These are phyloP conservation scores for Neurospora sp. DNA, from an alignment of 495 filamentous ascomycete genomes.

Conservation along the genomic window DNA sequence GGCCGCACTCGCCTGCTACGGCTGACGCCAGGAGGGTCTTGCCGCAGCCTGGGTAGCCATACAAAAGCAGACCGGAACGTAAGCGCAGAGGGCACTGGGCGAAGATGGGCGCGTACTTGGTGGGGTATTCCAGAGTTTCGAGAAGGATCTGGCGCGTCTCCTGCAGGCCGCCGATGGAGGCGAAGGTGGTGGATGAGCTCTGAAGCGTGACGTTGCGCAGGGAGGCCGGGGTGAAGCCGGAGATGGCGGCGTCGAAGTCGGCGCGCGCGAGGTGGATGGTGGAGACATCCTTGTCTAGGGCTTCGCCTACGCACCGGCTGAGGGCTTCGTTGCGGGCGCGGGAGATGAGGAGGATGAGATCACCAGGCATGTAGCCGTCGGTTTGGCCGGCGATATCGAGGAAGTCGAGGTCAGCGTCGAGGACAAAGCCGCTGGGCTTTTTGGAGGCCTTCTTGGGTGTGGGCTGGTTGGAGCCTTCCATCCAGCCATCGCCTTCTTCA, in stretches of 20 bases:
- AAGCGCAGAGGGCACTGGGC: slow-evolving; percentile 87
- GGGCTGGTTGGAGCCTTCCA: slow-evolving; percentile 45
- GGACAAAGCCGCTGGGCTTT: slow-evolving; percentile 50
- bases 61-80: slow-evolving; percentile 82
- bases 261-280: slow-evolving; percentile 49
- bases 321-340: slow-evolving; percentile 86
- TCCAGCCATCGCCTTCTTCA: slow-evolving; percentile 54
- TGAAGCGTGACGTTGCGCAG: slow-evolving; percentile 90
- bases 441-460: slow-evolving; percentile 5
- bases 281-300: slow-evolving; percentile 13
- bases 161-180: slow-evolving; percentile 79
- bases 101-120: slow-evolving; percentile 96
- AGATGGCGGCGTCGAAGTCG: slow-evolving; percentile 75
- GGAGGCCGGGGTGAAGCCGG: slow-evolving; percentile 89
- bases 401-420: slow-evolving; percentile 73
- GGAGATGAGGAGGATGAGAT: slow-evolving; percentile 74
- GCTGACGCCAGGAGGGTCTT: slow-evolving; percentile 91
- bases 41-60: slow-evolving; percentile 91
- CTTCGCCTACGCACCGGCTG: slow-evolving; percentile 55
- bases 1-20: slow-evolving; percentile 87
- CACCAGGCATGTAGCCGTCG: slow-evolving; percentile 95
- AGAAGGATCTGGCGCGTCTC: slow-evolving; percentile 77
- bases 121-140: slow-evolving; percentile 93
- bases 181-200: slow-evolving; percentile 67
- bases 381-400: slow-evolving; percentile 86